A percentile compares a stretch with the other conserved stretches of the same genome.
Evolutionary conservation across 805 yeast genomes (phyloP).

Genomic region (Lachancea dasiensis): DNA sequence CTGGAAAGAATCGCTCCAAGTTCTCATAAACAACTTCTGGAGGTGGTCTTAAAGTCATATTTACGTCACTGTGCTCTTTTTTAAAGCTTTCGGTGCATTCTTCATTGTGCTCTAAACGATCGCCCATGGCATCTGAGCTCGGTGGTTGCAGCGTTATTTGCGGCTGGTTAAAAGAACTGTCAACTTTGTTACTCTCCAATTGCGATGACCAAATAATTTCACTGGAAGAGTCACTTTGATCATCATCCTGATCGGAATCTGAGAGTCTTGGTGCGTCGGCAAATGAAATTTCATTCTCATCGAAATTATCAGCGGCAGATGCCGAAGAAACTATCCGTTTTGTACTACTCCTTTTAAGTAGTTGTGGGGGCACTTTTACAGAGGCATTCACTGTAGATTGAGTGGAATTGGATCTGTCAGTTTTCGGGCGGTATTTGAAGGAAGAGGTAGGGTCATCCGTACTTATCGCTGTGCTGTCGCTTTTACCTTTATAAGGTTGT

Average conservation of each 20-base stretch:
- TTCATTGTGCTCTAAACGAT: too few species aligned
- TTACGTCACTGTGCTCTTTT: slow-evolving; percentile 14
- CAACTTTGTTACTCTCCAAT: background rate
- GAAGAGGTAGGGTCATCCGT: slow-evolving; percentile 13
- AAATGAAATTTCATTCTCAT: slow-evolving; percentile 68
- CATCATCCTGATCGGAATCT: slow-evolving; percentile 45
- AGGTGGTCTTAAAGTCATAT: slow-evolving; percentile 85
- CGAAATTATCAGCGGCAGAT: slow-evolving; percentile 47
- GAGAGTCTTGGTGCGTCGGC: slow-evolving; percentile 61
- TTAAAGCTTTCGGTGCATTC: too few species aligned
- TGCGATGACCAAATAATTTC: slow-evolving; percentile 25
- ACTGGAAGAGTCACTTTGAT: slow-evolving; percentile 25
- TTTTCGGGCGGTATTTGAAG: slow-evolving; percentile 14
- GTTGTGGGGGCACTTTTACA: slow-evolving; percentile 22
- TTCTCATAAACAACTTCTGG: slow-evolving; percentile 90
- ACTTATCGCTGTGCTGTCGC: slow-evolving; percentile 8
- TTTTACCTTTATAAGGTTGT: slow-evolving; percentile 36
- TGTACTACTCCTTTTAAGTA: slow-evolving; percentile 27
- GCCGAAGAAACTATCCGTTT: slow-evolving; percentile 33
- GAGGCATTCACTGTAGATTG: slow-evolving; percentile 18
- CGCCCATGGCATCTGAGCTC: too few species aligned
- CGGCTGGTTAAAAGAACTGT: too few species aligned
- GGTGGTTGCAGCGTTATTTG: slow-evolving; percentile 1
- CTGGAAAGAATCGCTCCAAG: slow-evolving; percentile 86
- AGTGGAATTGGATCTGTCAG: slow-evolving; percentile 22